phyloP scores from a whole-genome alignment of 2,329 filamentous ascomycete genomes.

The Aspergillus pseudoviridinutans region DNA sequence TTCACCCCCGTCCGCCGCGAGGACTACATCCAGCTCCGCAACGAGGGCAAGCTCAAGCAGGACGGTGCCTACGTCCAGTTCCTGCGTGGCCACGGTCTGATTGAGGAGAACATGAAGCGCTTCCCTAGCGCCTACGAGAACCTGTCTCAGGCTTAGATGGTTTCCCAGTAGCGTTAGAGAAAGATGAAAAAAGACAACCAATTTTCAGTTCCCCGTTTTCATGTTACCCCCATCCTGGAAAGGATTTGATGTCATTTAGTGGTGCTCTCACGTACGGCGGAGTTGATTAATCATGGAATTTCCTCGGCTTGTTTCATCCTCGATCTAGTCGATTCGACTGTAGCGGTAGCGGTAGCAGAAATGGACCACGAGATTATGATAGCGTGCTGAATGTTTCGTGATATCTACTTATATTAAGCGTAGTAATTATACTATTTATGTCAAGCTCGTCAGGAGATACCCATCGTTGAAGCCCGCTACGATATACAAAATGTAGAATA shows the following conservation, averaged over 20 bases:
- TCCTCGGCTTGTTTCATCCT: slow-evolving; percentile 2
- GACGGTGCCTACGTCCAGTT: slow-evolving; percentile 99
- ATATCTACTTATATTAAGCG: background rate
- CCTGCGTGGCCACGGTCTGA: slow-evolving; percentile 85
- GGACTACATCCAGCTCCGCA: slow-evolving; percentile 94
- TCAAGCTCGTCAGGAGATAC: background rate
- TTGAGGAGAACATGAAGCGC: slow-evolving; percentile 82
- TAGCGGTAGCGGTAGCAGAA: slow-evolving; percentile 5
- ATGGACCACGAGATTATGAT: background rate
- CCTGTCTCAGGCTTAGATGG: slow-evolving; percentile 42
- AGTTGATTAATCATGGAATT: slow-evolving; percentile 12
- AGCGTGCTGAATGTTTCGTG: background rate
- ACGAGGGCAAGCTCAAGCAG: slow-evolving; percentile 87
- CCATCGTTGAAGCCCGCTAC: background rate
- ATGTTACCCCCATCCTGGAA: background rate
- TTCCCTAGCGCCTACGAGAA: slow-evolving; percentile 81
- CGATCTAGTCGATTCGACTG: background rate
- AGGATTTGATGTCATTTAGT: slow-evolving; percentile 8
- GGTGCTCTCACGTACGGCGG: slow-evolving; percentile 10
- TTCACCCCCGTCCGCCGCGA: slow-evolving; percentile 98
- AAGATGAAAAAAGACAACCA: slow-evolving; percentile 10
- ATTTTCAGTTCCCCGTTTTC: slow-evolving; percentile 4
- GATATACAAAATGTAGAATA: background rate
- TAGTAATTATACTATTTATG: background rate
- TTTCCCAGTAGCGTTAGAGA: slow-evolving; percentile 16